These are phyloP conservation scores for Smallanthus sonchifolius DNA, from an alignment of 129 eudicot species.

Conservation along the genomic window DNA sequence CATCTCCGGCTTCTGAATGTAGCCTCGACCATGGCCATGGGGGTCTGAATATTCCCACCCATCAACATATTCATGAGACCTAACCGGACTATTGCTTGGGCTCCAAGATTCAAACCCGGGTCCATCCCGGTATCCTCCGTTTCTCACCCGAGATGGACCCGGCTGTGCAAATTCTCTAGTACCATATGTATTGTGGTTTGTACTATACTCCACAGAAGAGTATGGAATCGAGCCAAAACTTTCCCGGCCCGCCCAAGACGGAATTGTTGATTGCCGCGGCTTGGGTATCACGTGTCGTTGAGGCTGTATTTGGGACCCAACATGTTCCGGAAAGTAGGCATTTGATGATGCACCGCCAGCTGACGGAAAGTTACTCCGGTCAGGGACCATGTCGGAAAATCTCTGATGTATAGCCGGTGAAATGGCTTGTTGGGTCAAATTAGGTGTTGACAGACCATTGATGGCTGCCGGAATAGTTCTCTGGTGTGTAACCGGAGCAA, in stretches of 20 bases:
- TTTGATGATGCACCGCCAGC: conserved; percentile 12
- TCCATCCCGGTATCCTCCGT: conserved; percentile 27
- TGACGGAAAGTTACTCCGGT: conserved; percentile 19
- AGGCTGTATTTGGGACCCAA: conserved; percentile 19
- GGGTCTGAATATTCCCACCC: conserved; percentile 38
- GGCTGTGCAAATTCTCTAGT: conserved; percentile 23
- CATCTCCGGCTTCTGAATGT: conserved; percentile 36
- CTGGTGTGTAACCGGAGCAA: conserved; percentile 22
- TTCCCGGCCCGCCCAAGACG: conserved; percentile 37
- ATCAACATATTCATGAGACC: conserved; percentile 37
- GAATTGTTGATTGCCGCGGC: conserved; percentile 17
- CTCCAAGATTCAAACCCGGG: conserved; percentile 60
- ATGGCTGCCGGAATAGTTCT: neutral
- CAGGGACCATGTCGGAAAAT: conserved; percentile 22
- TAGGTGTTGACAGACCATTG: neutral
- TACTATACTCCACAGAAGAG: conserved; percentile 25
- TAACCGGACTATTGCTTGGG: conserved; percentile 59
- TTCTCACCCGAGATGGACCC: conserved; percentile 41
- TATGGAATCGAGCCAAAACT: conserved; percentile 30
- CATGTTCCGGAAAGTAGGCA: conserved; percentile 3
- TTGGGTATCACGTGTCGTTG: conserved; percentile 28
- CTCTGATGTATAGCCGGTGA: conserved; percentile 8
- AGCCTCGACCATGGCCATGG: conserved; percentile 16
- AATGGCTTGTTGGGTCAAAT: conserved; percentile 11
- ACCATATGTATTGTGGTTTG: conserved; percentile 26